These are phyloP conservation scores for Solanum gandarillasii DNA, from an alignment of 257 asterid genomes.

Conservation along the genomic window DNA sequence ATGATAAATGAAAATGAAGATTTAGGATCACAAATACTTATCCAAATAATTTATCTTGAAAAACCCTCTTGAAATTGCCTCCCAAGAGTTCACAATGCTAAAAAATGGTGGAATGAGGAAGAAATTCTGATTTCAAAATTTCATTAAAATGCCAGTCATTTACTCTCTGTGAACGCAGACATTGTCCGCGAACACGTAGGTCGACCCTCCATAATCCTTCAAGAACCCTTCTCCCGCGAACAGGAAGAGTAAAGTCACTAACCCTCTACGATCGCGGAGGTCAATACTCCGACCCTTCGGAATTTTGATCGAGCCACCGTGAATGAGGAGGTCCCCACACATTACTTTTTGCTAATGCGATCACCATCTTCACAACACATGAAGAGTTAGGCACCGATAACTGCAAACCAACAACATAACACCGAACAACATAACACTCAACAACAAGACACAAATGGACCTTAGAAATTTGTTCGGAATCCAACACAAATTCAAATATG, in stretches of 20 bases:
- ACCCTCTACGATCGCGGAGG: not conserved
- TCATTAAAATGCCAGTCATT: too few species aligned
- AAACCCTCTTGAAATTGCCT: too few species aligned
- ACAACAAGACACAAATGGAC: too few species aligned
- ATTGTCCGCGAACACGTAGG: not conserved
- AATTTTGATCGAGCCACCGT: accelerated
- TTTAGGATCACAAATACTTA: not conserved
- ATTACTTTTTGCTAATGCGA: not conserved
- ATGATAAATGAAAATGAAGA: not conserved
- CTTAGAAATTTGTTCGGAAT: too few species aligned
- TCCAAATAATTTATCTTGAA: not conserved
- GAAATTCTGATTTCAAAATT: not conserved
- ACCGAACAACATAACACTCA: too few species aligned
- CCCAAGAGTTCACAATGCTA: not conserved
- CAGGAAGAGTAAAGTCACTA: not conserved
- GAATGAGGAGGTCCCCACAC: not conserved
- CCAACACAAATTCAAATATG: not conserved
- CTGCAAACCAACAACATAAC: too few species aligned
- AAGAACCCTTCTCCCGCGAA: not conserved
- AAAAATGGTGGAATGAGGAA: not conserved
- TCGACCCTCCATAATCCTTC: too few species aligned
- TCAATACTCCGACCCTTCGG: not conserved
- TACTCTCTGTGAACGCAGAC: not conserved
- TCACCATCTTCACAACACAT: not conserved
- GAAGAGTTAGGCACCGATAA: not conserved